Base-by-base conservation (phyloP, 139 green algal species). In the Trebouxia sp. region DNA sequence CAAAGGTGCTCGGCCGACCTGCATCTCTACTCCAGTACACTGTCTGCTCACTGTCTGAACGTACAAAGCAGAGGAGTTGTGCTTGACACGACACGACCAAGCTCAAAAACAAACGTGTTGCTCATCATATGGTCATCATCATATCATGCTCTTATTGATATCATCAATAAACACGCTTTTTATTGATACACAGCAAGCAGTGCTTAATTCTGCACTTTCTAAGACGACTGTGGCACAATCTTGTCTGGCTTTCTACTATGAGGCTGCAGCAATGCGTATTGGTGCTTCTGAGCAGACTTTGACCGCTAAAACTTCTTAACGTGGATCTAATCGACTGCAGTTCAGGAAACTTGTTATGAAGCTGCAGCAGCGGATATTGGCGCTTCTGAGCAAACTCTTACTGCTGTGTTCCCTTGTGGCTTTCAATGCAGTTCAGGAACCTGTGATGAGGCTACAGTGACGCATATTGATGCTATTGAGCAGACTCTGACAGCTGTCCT, bases 391-490 rank as follows among this genome's bases (percentile, higher is more conserved):
- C 92, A 94, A 85, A 70, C 86, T 41, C 83, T 97, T 38, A 88
- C 94, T 42, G 92, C 90, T 26, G 95, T 90, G 87, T 97, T 96
- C 84, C 94, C 94, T 41, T 83, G n/a, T n/a, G n/a, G n/a, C n/a
- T n/a, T 22, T 58, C 20, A 17, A 58, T 58, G 50, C 50, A 17
- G 22, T 17, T 28, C 83, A 95, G 92, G 87, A 37, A 87, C 90
- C 35, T 98, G 93, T 84, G 94, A 94, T 80, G 93, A 98, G 85
- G 95, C 95, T 4, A 72, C n/a, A n/a, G 94, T 87, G 79, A 89
- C 91, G 48, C 81, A 91, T 28, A 91, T 98, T 28, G 87, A 97
- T 70, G 89, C 92, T 0, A 81, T 85, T n/a, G 86, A 85, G 30
- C 92, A 94, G 85, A 70, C 86, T 41, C 83, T 97, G 42, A 88